Base-by-base conservation (phyloP, 176 grass and related monocot species). In the Cocos nucifera region DNA sequence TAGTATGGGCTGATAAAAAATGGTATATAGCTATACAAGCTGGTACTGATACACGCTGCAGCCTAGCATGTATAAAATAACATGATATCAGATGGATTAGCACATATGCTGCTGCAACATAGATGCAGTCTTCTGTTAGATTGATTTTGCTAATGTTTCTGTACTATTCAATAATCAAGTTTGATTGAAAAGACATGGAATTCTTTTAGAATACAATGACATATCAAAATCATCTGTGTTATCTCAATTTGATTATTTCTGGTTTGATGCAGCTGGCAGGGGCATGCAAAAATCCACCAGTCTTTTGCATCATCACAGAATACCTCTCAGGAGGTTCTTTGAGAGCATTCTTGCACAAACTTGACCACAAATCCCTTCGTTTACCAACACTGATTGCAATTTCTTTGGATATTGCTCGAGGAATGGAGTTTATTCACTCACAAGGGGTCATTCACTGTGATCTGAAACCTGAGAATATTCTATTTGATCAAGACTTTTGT, bases 401-500 rank as follows among this genome's bases (percentile, higher is more conserved):
- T 57, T 74, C 84, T 63, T 60, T 98, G 29, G 79, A 87, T 53
- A 90, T 98, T 48, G 81, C 87, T 23, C 67, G 49, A 10, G 93
- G 87, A 25, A 86, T 98, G 84, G 81, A 74, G 7, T 98, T 92
- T 68, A 76, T 98, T 69, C 93, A 98, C 64, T 92, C 79, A 0
- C 87, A 92, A 72, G 76, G 87, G 53, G 61, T 98, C 61, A 75
- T 98, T 19, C 93, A 98, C 63, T 87, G 93, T 51, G 93, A 98
- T 66, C 75, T 98, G 67, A 98, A 98, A 32, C 93, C 93, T 6
- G 93, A 98, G 54, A 98, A 98, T 62, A 88, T 98, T 76, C 75
- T 98, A 70, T 87, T 91, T 2, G 70, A 92, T 19, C 39, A 53
- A 51, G 70, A 82, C n/a, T 67, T 58, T 7, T 67, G 64, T 53